A percentile compares a stretch with the other conserved stretches of the same genome.
Evolutionary conservation across 257 asterid genomes (phyloP).

Genomic region (Solanum pimpinellifolium): DNA sequence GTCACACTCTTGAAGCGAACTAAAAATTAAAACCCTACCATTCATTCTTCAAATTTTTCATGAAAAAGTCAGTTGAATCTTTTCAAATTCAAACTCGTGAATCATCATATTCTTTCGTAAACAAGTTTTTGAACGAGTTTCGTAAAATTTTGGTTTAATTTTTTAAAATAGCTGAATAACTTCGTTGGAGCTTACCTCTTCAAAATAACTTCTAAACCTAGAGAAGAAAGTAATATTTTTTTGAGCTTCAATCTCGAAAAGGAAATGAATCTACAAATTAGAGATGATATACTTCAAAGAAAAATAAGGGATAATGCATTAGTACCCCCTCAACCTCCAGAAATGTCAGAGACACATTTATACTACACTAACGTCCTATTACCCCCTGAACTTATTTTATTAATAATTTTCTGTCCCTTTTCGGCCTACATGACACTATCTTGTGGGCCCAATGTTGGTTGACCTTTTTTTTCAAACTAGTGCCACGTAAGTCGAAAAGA

Average conservation of each 20-base stretch:
- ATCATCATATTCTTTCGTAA: neutral
- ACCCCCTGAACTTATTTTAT: no score
- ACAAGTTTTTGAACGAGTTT: neutral
- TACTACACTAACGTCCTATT: no score
- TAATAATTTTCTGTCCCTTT: no score
- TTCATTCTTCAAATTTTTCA: neutral
- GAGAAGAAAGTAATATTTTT: neutral
- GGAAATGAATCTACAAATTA: neutral
- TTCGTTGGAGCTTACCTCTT: neutral
- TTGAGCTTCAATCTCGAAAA: neutral
- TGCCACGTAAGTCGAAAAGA: no score
- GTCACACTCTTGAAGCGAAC: neutral
- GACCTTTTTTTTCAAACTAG: no score
- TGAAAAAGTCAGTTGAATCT: neutral
- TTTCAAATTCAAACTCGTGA: neutral
- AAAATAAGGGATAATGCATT: neutral
- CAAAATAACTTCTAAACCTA: neutral
- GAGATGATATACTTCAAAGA: neutral
- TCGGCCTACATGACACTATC: no score
- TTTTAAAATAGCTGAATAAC: neutral
- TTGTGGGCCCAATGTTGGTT: no score
- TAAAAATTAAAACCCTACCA: neutral
- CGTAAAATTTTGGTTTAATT: neutral
- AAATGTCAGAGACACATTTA: no score
- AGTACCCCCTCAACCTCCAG: no score